A percentile compares a stretch with the other conserved stretches of the same genome.
phyloP scores from a whole-genome alignment of 768 basidiomycete species.

The Chalciporus sphaerocephalus region DNA sequence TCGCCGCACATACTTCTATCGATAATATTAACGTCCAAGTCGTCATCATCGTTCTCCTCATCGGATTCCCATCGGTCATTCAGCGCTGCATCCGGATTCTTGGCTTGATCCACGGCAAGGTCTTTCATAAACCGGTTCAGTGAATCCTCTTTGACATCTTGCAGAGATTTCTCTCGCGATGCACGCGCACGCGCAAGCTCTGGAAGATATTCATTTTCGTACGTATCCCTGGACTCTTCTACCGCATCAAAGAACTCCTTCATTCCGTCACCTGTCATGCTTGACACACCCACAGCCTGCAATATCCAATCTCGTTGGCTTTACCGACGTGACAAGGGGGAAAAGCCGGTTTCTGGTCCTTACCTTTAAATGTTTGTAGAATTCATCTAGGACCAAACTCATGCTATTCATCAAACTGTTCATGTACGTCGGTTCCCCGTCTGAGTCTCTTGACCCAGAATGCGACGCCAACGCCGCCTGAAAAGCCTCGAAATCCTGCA shows the following conservation, averaged over 20 bases:
- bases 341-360: conserved; percentile 15
- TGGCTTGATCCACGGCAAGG: conserved; percentile 65
- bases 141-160: conserved; percentile 69
- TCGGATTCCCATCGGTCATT: conserved; percentile 62
- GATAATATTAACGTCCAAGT: conserved; percentile 52
- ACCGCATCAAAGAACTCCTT: conserved; percentile 90
- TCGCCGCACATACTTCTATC: conserved; percentile 57
- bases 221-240: conserved; percentile 81
- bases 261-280: conserved; percentile 92
- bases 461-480: conserved; percentile 80
- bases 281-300: conserved; percentile 93
- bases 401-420: conserved; percentile 98
- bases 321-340: background rate
- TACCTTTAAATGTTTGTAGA: conserved; percentile 94
- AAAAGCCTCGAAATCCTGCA: conserved; percentile 95
- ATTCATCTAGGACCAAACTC: conserved; percentile 97
- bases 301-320: background rate
- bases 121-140: conserved; percentile 76
- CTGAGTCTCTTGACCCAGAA: conserved; percentile 60
- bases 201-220: conserved; percentile 87
- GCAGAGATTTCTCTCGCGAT: conserved; percentile 58
- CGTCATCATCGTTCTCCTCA: conserved; percentile 52
- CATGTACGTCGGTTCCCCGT: conserved; percentile 96
- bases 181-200: conserved; percentile 74
- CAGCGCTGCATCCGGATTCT: conserved; percentile 53